These are phyloP conservation scores for Scedosporium dehoogii DNA, from an alignment of 2,329 filamentous ascomycete species.

Conservation along the genomic window DNA sequence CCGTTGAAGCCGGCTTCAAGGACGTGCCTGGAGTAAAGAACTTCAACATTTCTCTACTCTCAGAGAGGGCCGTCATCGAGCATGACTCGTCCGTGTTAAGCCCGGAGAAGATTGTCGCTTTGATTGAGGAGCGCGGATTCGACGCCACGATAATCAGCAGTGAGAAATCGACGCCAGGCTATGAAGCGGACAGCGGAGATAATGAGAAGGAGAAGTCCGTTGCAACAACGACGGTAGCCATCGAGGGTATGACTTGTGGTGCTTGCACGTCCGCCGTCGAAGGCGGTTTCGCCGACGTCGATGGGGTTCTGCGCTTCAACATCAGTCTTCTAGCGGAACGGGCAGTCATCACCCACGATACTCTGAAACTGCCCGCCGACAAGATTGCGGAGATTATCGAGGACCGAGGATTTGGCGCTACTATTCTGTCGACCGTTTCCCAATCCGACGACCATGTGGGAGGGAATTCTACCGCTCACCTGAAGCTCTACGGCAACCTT, in stretches of 20 bases:
- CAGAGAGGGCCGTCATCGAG: conserved; percentile 76
- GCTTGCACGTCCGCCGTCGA: conserved; percentile 92
- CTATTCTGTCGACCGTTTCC: conserved; percentile 65
- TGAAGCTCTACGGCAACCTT: conserved; percentile 75
- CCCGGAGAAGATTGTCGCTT: conserved; percentile 44
- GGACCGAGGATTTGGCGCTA: conserved; percentile 80
- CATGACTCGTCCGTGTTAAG: conserved; percentile 54
- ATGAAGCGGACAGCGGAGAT: conserved; percentile 12
- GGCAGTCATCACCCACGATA: conserved; percentile 78
- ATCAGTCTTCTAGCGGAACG: conserved; percentile 90
- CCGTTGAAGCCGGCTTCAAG: conserved; percentile 72
- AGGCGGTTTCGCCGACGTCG: conserved; percentile 64
- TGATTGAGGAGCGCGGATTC: conserved; percentile 66
- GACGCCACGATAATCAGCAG: conserved; percentile 71
- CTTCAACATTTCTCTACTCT: conserved; percentile 75
- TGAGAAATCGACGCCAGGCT: conserved; percentile 30
- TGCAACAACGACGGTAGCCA: conserved; percentile 72
- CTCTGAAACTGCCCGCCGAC: conserved; percentile 57
- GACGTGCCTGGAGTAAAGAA: conserved; percentile 61
- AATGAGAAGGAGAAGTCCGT: conserved; percentile 25
- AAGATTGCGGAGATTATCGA: conserved; percentile 78
- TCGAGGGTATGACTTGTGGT: conserved; percentile 96
- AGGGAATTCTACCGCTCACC: conserved; percentile 54
- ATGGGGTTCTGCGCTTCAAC: conserved; percentile 81
- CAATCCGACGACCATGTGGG: conserved; percentile 44